These are phyloP conservation scores for Lactarius akahatsu DNA, from an alignment of 768 basidiomycete genomes.

Conservation along the genomic window DNA sequence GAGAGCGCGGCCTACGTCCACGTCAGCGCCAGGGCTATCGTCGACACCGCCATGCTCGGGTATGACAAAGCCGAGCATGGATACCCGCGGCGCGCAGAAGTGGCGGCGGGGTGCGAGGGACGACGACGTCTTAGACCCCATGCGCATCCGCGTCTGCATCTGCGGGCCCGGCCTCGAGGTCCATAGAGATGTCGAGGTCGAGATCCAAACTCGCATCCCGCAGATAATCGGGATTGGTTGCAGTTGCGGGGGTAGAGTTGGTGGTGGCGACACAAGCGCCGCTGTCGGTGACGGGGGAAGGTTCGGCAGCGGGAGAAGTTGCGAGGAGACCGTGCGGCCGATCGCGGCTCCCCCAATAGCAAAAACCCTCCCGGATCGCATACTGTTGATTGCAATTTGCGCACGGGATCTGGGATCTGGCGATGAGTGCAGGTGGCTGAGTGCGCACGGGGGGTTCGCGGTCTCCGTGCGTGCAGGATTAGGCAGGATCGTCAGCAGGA, in stretches of 20 bases:
- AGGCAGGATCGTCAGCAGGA: slow-evolving; percentile 9
- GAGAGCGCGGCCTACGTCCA: not conserved
- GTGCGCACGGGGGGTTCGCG: slow-evolving; percentile 11
- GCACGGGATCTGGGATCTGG: not conserved
- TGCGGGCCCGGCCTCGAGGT: not conserved
- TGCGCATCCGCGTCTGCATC: no score
- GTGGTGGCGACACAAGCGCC: not conserved
- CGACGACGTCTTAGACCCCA: not conserved
- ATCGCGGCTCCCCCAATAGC: slow-evolving; percentile 14
- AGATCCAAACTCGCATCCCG: not conserved
- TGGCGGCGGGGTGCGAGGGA: not conserved
- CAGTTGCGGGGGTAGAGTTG: not conserved
- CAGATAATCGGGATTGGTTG: not conserved
- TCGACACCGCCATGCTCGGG: not conserved
- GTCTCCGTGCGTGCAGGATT: not conserved
- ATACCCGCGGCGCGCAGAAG: not conserved
- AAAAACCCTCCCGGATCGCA: slow-evolving; percentile 13
- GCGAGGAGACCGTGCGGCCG: slow-evolving; percentile 25
- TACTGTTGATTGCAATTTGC: not conserved
- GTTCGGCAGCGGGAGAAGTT: not conserved
- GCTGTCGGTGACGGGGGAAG: not conserved
- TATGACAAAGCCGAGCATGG: slow-evolving; percentile 17
- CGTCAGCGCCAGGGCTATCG: no score
- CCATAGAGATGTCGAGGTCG: slow-evolving; percentile 12
- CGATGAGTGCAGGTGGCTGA: not conserved